Conservation (phyloP, 192 early-diverging fungal species). For the Backusella circina region DNA sequence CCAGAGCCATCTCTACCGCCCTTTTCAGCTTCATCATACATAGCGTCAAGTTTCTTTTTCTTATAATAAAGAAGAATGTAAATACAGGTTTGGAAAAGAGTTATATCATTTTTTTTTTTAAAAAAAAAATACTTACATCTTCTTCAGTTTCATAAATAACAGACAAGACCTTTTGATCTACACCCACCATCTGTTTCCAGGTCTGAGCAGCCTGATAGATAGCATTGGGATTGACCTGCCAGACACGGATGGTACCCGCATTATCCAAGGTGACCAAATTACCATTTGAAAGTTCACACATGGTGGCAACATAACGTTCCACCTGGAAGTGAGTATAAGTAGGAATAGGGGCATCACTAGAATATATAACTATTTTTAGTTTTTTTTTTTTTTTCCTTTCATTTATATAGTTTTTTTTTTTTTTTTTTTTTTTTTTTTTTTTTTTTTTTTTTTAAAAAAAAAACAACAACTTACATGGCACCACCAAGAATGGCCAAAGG, state of each 20-base stretch:
- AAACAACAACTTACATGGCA: background rate
- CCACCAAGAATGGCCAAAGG: constrained; percentile 44
- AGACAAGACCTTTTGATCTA: constrained; percentile 48
- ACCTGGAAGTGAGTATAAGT: constrained; percentile 39
- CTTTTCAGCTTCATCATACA: background rate
- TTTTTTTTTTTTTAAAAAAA: background rate
- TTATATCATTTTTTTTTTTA: background rate
- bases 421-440: too few relatives aligned
- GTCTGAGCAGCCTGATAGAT: constrained; percentile 49
- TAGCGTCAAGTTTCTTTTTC: background rate
- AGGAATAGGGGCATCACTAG: constrained; percentile 25
- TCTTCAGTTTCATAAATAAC: constrained; percentile 54
- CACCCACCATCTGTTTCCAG: constrained; percentile 61
- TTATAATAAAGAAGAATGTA: background rate
- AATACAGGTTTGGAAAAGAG: background rate
- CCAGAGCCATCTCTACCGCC: background rate
- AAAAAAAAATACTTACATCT: constrained; percentile 18
- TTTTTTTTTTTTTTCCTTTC: too few relatives aligned
- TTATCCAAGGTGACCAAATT: constrained; percentile 58
- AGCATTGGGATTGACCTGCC: constrained; percentile 54
- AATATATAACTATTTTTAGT: background rate
- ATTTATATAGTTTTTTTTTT: too few relatives aligned
- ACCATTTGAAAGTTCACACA: constrained; percentile 52
- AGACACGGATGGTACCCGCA: constrained; percentile 50
- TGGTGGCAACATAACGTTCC: constrained; percentile 43